phyloP scores from a whole-genome alignment of 768 basidiomycete genomes.

The Stropharia rugosoannulata region DNA sequence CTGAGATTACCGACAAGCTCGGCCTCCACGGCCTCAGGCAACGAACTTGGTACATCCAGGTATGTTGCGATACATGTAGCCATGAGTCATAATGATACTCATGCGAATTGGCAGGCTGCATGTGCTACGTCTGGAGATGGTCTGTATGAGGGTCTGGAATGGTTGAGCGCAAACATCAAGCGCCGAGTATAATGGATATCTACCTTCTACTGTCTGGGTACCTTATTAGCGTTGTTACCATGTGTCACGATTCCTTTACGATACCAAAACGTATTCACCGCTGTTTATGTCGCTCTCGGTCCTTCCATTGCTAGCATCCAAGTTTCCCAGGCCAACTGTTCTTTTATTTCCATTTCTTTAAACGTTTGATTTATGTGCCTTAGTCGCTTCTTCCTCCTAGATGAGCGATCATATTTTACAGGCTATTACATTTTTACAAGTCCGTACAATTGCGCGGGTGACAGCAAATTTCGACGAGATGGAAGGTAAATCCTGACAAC shows the following conservation, averaged over 20 bases:
- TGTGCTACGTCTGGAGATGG: slow-evolving; percentile 99
- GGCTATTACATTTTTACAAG: slow-evolving; percentile 21
- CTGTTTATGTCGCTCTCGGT: slow-evolving; percentile 40
- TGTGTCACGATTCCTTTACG: slow-evolving; percentile 58
- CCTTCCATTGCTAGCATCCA: slow-evolving; percentile 28
- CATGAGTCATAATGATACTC: slow-evolving; percentile 5
- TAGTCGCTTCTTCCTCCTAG: slow-evolving; percentile 30
- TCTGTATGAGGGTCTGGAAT: slow-evolving; percentile 97
- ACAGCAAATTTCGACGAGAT: slow-evolving; percentile 7
- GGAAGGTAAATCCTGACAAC: slow-evolving; percentile 13
- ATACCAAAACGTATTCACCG: slow-evolving; percentile 53
- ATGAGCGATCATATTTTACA: slow-evolving; percentile 33
- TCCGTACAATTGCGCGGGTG: slow-evolving; percentile 17
- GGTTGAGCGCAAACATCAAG: slow-evolving; percentile 91
- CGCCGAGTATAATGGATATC: slow-evolving; percentile 62
- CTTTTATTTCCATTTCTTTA: slow-evolving; percentile 21
- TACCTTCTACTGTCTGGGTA: slow-evolving; percentile 36
- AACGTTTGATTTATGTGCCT: slow-evolving; percentile 20
- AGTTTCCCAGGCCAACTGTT: slow-evolving; percentile 23
- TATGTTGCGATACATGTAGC: slow-evolving; percentile 30
- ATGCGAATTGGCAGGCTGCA: slow-evolving; percentile 63
- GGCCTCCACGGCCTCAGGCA: slow-evolving; percentile 96
- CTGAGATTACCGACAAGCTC: slow-evolving; percentile 99
- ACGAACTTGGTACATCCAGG: slow-evolving; percentile 98
- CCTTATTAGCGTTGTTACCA: slow-evolving; percentile 50